phyloP scores from a whole-genome alignment of 352 stramenopile species.

The Phytophthora macrochlamydospora region DNA sequence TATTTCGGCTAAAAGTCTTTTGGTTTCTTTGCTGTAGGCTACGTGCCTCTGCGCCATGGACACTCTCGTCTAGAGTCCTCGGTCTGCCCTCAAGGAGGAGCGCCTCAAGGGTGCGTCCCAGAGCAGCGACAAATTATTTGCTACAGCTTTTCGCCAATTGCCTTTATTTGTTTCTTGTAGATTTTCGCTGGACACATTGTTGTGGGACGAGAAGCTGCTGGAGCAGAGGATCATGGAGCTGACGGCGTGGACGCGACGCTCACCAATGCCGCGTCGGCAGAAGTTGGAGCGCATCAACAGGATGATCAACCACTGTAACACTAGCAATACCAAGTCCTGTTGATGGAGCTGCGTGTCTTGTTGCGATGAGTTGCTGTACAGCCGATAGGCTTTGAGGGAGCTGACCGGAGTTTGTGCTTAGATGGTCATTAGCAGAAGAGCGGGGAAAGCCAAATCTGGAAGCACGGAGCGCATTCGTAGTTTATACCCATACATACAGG shows the following conservation, averaged over 20 bases:
- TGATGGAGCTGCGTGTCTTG: conserved; percentile 4
- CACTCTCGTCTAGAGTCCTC: conserved; percentile 21
- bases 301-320: conserved; percentile 66
- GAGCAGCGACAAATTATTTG: too few species aligned
- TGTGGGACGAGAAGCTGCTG: conserved; percentile 70
- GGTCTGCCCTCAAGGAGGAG: conserved; percentile 23
- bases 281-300: conserved; percentile 73
- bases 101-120: conserved; percentile 36
- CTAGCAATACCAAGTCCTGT: conserved; percentile 39
- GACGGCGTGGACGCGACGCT: conserved; percentile 62
- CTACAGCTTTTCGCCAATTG: too few species aligned
- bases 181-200: conserved; percentile 73
- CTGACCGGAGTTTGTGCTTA: too few species aligned
- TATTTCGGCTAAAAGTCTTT: too few species aligned
- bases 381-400: not conserved
- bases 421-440: too few species aligned
- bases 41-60: conserved; percentile 63
- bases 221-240: conserved; percentile 69
- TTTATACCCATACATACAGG: not conserved
- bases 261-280: conserved; percentile 58
- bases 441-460: too few species aligned
- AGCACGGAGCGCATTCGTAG: too few species aligned
- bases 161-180: conserved; percentile 24
- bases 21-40: conserved; percentile 36
- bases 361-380: not conserved